Conservation (phyloP, 306 rosid species). For the Trifolium pratense region DNA sequence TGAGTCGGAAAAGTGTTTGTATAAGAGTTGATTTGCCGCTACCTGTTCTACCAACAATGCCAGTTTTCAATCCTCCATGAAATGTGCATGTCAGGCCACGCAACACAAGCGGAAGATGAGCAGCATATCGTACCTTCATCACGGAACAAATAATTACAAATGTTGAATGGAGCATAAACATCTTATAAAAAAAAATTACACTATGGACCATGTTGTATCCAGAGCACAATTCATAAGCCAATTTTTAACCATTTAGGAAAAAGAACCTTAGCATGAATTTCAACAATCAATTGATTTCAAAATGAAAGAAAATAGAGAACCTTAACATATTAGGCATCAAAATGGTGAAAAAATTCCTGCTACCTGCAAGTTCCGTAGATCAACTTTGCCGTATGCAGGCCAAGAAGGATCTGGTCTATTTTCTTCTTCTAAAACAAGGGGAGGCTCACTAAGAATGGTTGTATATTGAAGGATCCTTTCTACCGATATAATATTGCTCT, state of each 20-base stretch:
- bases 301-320: too few relatives aligned
- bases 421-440: slow-evolving; percentile 62
- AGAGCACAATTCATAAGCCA: slow-evolving; percentile 10
- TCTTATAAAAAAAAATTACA: not conserved
- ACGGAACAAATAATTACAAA: slow-evolving; percentile 17
- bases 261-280: not conserved
- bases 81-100: slow-evolving; percentile 76
- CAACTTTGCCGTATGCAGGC: slow-evolving; percentile 74
- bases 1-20: too few relatives aligned
- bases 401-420: slow-evolving; percentile 66
- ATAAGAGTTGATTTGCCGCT: too few relatives aligned
- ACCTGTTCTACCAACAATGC: too few relatives aligned
- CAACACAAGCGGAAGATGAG: slow-evolving; percentile 79
- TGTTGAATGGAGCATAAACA: not conserved
- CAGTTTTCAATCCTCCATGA: too few relatives aligned
- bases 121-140: slow-evolving; percentile 79
- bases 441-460: slow-evolving; percentile 70
- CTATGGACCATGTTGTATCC: not conserved
- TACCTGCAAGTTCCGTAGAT: slow-evolving; percentile 76
- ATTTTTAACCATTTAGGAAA: not conserved
- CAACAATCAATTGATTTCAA: too few relatives aligned
- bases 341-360: not conserved
- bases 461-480: slow-evolving; percentile 83
- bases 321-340: not conserved
- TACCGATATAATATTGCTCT: slow-evolving; percentile 82